These are phyloP conservation scores for Chaetomiaceae sp. DNA, from an alignment of 2,329 filamentous ascomycete species.

Conservation along the genomic window DNA sequence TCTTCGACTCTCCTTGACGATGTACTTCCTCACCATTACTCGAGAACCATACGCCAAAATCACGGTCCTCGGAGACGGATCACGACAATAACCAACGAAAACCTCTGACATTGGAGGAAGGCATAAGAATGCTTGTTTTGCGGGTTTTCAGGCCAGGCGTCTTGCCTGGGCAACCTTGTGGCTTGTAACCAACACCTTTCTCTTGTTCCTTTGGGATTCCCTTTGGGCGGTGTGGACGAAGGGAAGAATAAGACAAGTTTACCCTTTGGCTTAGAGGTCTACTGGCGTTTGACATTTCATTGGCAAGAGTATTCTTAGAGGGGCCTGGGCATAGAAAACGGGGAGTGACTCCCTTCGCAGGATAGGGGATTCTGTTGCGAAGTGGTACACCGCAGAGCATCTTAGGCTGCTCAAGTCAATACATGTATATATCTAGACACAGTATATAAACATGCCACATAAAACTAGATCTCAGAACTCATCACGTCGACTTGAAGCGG, in stretches of 20 bases:
- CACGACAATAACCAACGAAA: too few relatives aligned
- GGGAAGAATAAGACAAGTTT: slow-evolving; percentile 17
- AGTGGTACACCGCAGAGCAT: neutral
- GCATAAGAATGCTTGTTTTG: too few relatives aligned
- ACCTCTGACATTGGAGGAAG: too few relatives aligned
- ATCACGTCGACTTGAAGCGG: too few relatives aligned
- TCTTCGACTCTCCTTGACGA: too few relatives aligned
- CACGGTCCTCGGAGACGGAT: too few relatives aligned
- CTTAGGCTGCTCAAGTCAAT: too few relatives aligned
- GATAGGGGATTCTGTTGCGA: neutral
- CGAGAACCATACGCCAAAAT: too few relatives aligned
- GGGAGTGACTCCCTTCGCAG: neutral
- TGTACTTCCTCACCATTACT: too few relatives aligned
- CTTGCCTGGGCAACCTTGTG: neutral
- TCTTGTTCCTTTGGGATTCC: slow-evolving; percentile 3
- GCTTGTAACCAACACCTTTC: slow-evolving; percentile 11
- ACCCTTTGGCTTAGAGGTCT: slow-evolving; percentile 2
- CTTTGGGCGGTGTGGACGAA: slow-evolving; percentile 7
- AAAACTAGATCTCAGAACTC: too few relatives aligned
- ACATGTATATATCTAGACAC: too few relatives aligned
- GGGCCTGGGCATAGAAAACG: neutral
- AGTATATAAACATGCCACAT: neutral
- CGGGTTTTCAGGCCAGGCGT: neutral
- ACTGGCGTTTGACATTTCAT: neutral
- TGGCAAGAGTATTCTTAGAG: neutral